Evolutionary conservation across 768 basidiomycete species (phyloP), one percentile per base, ranked within the genome.

Genomic region (Rhodotorula graminis): DNA sequence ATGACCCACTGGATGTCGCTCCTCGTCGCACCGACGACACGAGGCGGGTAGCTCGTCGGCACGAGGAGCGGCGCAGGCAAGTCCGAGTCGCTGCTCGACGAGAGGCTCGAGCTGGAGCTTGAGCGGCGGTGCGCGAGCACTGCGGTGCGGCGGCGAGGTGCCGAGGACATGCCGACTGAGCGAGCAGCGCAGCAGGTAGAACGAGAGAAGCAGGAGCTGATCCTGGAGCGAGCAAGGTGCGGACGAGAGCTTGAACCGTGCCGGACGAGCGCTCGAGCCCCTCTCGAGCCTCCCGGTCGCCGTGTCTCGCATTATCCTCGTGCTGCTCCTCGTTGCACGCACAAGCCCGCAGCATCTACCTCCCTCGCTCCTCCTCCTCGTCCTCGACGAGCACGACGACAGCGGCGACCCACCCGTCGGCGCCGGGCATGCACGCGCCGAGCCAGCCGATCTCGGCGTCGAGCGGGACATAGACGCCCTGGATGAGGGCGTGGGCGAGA

Each of bases 381-480:
- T 18, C 44, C 44, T 14, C 14, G 14, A 46, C 44, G 33, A 70
- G 37, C 21, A 52, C 56, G 8, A 76, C 15, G 10, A 76, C 76
- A 2, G 74, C 49, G 2, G 19, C 50, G 11, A 79, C 55, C 93
- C 93, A 98, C 11, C 96, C 96, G 78, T 98, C 96, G 21, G 93
- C 92, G 15, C 93, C 93, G 21, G 89, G 87, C 81, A 97, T 83
- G 77, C 92, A 93, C 29, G 91, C 89, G 18, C 92, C 90, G n/a
- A 98, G 81, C 94, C 95, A 96, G 10, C 89, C 92, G 81, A 97
- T 84, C 79, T 98, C 95, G 12, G 92, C 85, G 44, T 96, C 93
- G 15, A 87, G 84, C 2, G 95, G 96, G 3, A 89, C 82, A 6
- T 85, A 81, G 29, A 97, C 88, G 21, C 96, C 95, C 79, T 97